Base-by-base conservation (phyloP, 73 alveolate genomes). In the Effrenium voratum region DNA sequence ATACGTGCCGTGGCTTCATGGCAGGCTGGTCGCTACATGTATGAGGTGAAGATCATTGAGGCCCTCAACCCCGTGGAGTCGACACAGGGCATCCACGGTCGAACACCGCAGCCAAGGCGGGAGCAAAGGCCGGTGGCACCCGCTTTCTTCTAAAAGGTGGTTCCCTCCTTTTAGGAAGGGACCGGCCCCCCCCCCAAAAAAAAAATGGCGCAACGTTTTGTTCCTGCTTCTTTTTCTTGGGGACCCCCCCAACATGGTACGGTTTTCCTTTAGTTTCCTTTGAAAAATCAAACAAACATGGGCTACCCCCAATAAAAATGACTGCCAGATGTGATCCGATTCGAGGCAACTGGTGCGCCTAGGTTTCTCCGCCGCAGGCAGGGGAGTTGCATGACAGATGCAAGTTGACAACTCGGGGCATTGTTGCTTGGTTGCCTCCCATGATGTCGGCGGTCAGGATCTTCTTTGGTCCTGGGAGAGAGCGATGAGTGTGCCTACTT, bases 11-110 rank as follows among this genome's bases (percentile, higher is more conserved):
- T n/a, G n/a, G n/a, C n/a, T n/a, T n/a, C n/a, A n/a, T n/a, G 76
- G 40, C 81, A 70, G 81, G 50, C 93, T 52, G 93, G 93, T 49
- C 93, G 93, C 24, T 83, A 83, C 76, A 49, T 83, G 93, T 83
- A 50, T 50, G 93, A 83, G 93, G 93, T 83, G 55, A 83, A 60
- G 44, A 83, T 83, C 77, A n/a, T 83, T 38, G 93, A 83, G 44
- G 44, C 93, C 36, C 44, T 83, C 52, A 83, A n/a, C 50, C 93
- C 93, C 2, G 66, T 59, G 50, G 93, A 83, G 76, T 70, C 81
- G 30, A 83, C 93, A 2, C 57, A 50, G 12, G 93, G 93, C n/a
- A 70, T 70, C 38, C 76, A 49, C 36, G 49, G 40, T 76, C 76
- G 93, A 83, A 60, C 46, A 15, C 76, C 93, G 52, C 50, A 34